Evolutionary conservation across 768 basidiomycete genomes (phyloP).

Genomic region (Hemileccinum impolitum): DNA sequence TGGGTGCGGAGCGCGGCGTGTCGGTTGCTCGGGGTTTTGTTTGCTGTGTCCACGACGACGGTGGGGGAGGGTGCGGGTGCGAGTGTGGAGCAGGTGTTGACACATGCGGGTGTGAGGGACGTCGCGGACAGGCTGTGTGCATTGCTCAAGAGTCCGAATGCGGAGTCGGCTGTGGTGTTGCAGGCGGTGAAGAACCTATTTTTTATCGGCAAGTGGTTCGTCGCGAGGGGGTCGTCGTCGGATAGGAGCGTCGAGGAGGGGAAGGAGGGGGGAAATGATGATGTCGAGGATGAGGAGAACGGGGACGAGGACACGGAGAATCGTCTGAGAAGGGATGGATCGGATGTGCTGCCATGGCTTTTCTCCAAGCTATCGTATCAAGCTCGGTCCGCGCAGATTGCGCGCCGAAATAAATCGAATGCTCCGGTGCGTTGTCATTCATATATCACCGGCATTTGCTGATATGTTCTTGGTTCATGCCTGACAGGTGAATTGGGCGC

Average conservation of each 20-base stretch:
- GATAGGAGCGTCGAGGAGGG: conserved; percentile 24
- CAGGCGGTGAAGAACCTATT: conserved; percentile 93
- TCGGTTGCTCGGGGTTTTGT: conserved; percentile 70
- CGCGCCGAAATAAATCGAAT: conserved; percentile 53
- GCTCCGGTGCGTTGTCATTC: conserved; percentile 39
- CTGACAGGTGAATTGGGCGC: conserved; percentile 73
- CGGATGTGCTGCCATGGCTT: conserved; percentile 79
- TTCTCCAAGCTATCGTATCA: conserved; percentile 94
- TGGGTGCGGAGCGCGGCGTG: conserved; percentile 89
- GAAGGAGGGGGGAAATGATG: conserved; percentile 18
- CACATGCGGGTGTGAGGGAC: conserved; percentile 55
- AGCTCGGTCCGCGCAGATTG: conserved; percentile 70
- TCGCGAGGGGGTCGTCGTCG: conserved; percentile 31
- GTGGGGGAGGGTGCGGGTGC: not conserved
- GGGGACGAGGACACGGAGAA: conserved; percentile 1
- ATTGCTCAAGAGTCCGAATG: conserved; percentile 78
- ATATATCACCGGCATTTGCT: not conserved
- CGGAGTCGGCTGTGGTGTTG: conserved; percentile 68
- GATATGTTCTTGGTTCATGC: not conserved
- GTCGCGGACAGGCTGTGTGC: conserved; percentile 69
- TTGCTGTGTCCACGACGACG: conserved; percentile 42
- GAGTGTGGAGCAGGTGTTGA: conserved; percentile 45
- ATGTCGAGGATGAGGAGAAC: conserved; percentile 6
- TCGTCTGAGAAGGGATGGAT: too few species aligned
- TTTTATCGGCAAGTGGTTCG: conserved; percentile 85